Base-by-base conservation (phyloP, 2,329 filamentous ascomycete species). In the Xylariaceae sp. region DNA sequence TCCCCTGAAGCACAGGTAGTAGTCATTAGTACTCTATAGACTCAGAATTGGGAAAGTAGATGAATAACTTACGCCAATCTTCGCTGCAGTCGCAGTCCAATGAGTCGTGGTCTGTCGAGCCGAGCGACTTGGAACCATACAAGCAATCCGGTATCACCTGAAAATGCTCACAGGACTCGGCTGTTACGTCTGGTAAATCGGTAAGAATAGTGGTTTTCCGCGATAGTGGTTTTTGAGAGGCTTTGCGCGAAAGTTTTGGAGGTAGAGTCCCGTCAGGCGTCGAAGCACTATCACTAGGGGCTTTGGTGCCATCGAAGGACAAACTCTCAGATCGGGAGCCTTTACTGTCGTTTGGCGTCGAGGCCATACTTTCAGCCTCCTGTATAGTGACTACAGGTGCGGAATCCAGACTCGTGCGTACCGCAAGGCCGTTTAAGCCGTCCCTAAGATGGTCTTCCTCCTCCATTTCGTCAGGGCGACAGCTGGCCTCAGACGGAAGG, bases 71-170 rank as follows among this genome's bases (percentile, higher is more conserved):
- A 96, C 92, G 87, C 88, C 89, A 96, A 75, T 96, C 90, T 73
- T 95, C 89, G 63, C 81, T 79, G 73, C 94, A 99, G 70, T 99
- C 94, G 73, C 94, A 99, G 72, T 96, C 94, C 71, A 97, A 79
- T 57, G 89, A 76, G 72, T 87, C 92, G 73, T 91, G 88, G 67
- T 96, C 92, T 30, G 94, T 95, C 61, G 87, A 87, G 50, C 94
- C 94, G 74, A 97, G 85, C 62, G 88, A 84, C 71, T 95, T 96
- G 62, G 91, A 90, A 51, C 89, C 90, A 72, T 99, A 99, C 35
- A 88, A 86, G 71, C 92, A 97, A 64, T 89, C 83, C 50, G 85
- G 76, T 60, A 99, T 91, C 50, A 92, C 77, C 62, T 89, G 83
- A 65, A 99, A 99, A 11, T 83, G 83, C 30, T 78, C 75, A 63